These are phyloP conservation scores for Pseudogymnoascus sp. DNA, from an alignment of 2,329 filamentous ascomycete genomes.

Conservation along the genomic window DNA sequence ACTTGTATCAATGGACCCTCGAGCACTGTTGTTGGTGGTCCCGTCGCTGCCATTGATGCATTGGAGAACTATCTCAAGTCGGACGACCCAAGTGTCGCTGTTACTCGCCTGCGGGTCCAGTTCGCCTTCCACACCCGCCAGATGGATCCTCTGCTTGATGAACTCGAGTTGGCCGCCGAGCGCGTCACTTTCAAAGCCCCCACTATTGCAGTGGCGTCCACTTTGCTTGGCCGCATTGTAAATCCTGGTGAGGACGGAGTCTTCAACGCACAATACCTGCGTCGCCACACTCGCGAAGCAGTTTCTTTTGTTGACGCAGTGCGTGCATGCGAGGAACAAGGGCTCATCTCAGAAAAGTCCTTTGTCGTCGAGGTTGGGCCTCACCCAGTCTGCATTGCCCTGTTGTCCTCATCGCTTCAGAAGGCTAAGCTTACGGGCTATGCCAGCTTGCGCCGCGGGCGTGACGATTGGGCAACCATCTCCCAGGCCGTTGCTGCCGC, in stretches of 20 bases:
- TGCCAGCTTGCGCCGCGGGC: conserved; percentile 45
- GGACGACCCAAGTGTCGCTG: conserved; percentile 19
- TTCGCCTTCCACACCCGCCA: conserved; percentile 60
- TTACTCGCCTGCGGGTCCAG: conserved; percentile 53
- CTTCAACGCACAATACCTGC: conserved; percentile 55
- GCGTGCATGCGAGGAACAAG: conserved; percentile 47
- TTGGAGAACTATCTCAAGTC: neutral
- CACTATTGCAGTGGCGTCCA: conserved; percentile 55
- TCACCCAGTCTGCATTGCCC: conserved; percentile 58
- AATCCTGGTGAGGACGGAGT: conserved; percentile 39
- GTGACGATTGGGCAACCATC: conserved; percentile 49
- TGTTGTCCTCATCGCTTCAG: conserved; percentile 58
- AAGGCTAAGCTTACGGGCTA: conserved; percentile 25
- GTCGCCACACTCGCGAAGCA: conserved; percentile 55
- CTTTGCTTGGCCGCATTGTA: conserved; percentile 54
- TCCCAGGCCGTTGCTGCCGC: conserved; percentile 40
- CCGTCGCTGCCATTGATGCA: neutral
- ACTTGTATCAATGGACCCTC: neutral
- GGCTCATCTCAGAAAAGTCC: conserved; percentile 56
- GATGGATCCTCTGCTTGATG: conserved; percentile 52
- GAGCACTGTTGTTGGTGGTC: neutral
- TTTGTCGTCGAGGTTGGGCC: conserved; percentile 65
- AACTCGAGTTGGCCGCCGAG: conserved; percentile 47
- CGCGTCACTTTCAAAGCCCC: conserved; percentile 48
- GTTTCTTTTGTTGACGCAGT: conserved; percentile 62